phyloP scores from a whole-genome alignment of 2,329 filamentous ascomycete genomes.

The Xylaria sp. region DNA sequence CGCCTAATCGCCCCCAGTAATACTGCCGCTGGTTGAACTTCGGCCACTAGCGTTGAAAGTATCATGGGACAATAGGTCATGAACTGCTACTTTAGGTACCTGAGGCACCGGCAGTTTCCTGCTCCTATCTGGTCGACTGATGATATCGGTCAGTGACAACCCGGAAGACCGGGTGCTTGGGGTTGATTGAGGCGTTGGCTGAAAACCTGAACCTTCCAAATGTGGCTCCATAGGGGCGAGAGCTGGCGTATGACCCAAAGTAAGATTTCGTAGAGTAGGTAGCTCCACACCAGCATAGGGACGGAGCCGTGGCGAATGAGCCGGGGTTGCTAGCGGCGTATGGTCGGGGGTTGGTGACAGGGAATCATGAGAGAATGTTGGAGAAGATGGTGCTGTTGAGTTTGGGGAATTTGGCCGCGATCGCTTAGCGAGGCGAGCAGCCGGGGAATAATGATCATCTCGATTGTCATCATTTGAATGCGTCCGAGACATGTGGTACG shows the following conservation, averaged over 20 bases:
- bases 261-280: slow-evolving; percentile 76
- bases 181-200: slow-evolving; percentile 48
- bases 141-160: slow-evolving; percentile 88
- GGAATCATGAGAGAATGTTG: slow-evolving; percentile 95
- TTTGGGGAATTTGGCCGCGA: slow-evolving; percentile 93
- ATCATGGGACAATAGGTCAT: slow-evolving; percentile 74
- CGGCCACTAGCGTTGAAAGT: slow-evolving; percentile 75
- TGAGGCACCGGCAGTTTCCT: slow-evolving; percentile 90
- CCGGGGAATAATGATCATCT: slow-evolving; percentile 76
- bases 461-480: slow-evolving; percentile 80
- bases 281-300: slow-evolving; percentile 82
- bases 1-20: slow-evolving; percentile 73
- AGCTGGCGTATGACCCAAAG: slow-evolving; percentile 60
- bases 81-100: slow-evolving; percentile 85
- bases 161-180: slow-evolving; percentile 59
- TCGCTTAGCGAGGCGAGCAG: slow-evolving; percentile 77
- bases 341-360: slow-evolving; percentile 95
- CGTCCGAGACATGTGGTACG: slow-evolving; percentile 93
- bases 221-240: slow-evolving; percentile 65
- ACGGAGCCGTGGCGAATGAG: slow-evolving; percentile 89
- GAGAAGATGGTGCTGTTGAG: slow-evolving; percentile 93
- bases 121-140: slow-evolving; percentile 83
- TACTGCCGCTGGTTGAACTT: slow-evolving; percentile 77
- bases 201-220: slow-evolving; percentile 51
- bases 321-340: slow-evolving; percentile 96